phyloP scores from a whole-genome alignment of 768 basidiomycete species.

The Trametes gibbosa region DNA sequence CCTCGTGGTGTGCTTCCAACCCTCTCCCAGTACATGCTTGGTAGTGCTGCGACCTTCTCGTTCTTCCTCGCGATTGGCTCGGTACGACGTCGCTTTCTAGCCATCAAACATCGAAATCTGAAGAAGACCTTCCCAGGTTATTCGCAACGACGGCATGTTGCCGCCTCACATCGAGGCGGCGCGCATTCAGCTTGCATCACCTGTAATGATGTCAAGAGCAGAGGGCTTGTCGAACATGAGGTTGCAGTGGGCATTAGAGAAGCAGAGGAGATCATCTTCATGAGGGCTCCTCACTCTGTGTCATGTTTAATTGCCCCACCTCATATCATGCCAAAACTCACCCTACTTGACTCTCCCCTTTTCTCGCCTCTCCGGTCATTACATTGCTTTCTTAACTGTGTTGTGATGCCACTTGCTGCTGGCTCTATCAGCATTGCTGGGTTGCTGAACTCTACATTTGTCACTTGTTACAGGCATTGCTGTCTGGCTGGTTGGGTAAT shows the following conservation, averaged over 20 bases:
- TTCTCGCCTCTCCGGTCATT: background rate
- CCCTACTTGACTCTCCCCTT: background rate
- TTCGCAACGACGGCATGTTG: conserved; percentile 72
- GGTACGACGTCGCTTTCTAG: conserved; percentile 41
- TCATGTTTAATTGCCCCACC: background rate
- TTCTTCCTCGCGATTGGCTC: conserved; percentile 97
- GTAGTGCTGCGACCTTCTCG: conserved; percentile 94
- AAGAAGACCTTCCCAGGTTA: conserved; percentile 56
- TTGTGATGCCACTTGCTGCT: background rate
- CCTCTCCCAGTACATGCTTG: conserved; percentile 97
- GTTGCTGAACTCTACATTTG: too few species aligned
- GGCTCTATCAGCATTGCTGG: background rate
- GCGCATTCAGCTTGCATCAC: conserved; percentile 53
- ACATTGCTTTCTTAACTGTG: background rate
- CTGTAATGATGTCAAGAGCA: conserved; percentile 58
- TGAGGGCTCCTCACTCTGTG: background rate
- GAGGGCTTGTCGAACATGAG: conserved; percentile 72
- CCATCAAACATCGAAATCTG: background rate
- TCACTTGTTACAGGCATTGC: too few species aligned
- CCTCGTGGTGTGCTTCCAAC: conserved; percentile 88
- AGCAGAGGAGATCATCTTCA: conserved; percentile 14
- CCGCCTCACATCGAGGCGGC: conserved; percentile 63
- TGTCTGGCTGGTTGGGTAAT: too few species aligned
- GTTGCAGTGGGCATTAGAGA: conserved; percentile 61
- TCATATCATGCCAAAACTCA: background rate